Percentiles rank a stretch among this genome's conserved stretches.
These are phyloP conservation scores for Stevia rebaudiana DNA, from an alignment of 140 eudicot species.

Conservation along the genomic window DNA sequence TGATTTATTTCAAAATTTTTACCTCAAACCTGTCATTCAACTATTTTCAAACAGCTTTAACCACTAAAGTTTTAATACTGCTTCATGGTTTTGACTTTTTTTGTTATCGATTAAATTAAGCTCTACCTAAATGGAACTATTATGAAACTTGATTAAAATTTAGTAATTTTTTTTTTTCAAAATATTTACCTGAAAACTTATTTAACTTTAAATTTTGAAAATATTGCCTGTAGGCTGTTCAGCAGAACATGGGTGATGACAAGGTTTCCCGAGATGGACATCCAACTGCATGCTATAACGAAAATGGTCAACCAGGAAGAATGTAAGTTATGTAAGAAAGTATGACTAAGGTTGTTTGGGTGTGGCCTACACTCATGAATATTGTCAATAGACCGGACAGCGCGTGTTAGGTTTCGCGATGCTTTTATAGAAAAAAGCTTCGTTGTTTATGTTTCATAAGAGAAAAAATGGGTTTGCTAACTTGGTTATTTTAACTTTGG, in stretches of 20 bases:
- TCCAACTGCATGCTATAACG: constrained; percentile 25
- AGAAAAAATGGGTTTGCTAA: constrained; percentile 4
- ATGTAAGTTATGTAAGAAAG: constrained; percentile 6
- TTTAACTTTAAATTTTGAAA: background rate
- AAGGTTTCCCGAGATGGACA: constrained; percentile 34
- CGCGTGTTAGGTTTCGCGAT: constrained; percentile 16
- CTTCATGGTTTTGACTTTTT: background rate
- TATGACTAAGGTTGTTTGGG: background rate
- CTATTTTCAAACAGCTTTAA: no score
- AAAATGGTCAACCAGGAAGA: constrained; percentile 17
- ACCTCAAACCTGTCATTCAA: no score
- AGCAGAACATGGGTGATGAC: constrained; percentile 58
- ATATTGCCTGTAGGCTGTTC: constrained; percentile 57
- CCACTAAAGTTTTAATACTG: background rate
- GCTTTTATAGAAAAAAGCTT: constrained; percentile 18
- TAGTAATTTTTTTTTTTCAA: background rate
- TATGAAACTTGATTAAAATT: background rate
- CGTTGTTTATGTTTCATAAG: constrained; percentile 19
- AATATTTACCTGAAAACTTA: background rate
- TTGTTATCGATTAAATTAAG: background rate
- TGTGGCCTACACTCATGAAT: constrained; percentile 5
- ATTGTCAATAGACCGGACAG: constrained; percentile 17
- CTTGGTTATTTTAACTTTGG: constrained; percentile 16
- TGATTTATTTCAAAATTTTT: no score
- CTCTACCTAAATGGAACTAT: background rate